Evolutionary conservation across 371 early-diverging fungal genomes (phyloP), one percentile per base, ranked within the genome.

Genomic region (Syncephalis fuscata): DNA sequence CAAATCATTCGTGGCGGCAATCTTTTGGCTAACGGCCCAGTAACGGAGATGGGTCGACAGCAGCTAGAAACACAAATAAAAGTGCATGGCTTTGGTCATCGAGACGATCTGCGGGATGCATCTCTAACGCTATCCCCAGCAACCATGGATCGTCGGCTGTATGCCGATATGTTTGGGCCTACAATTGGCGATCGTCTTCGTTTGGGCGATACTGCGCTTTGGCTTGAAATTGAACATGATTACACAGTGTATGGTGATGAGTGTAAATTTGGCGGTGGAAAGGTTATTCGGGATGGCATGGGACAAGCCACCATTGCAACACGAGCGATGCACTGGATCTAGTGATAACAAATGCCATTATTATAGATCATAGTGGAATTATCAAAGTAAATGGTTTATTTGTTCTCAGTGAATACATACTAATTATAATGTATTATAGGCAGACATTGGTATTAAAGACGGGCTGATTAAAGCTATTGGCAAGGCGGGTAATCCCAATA

Each of bases 401-500:
- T 3, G 36, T 38, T 23, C 14, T n/a, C 7, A 27, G n/a, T 36
- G 16, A 32, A 39, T 2, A 48, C 21, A 24, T 25, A 23, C 41
- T 20, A 2, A 48, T 23, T n/a, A n/a, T n/a, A n/a, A 10, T n/a
- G 0, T 43, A 2, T 46, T 21, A 32, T 32, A 32, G 64, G 92
- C 94, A 7, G 92, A 94, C 56, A 89, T 92, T 61, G 95, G 95
- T 51, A 75, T 94, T 55, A 82, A 82, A 51, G 61, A 74, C 17
- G 89, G 90, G 2, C 52, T 69, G 20, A 91, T 94, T 51, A 73
- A 64, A 14, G 90, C 85, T 17, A 88, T 92, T 48, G 95, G 95
- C 44, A 94, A 94, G 59, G 82, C 91, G 11, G 95, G 95, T n/a
- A 94, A 92, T 62, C 95, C 91, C 1, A 86, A 88, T 58, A 79